phyloP scores from a whole-genome alignment of 176 grass and related monocot genomes.

The Oryza rufipogon region DNA sequence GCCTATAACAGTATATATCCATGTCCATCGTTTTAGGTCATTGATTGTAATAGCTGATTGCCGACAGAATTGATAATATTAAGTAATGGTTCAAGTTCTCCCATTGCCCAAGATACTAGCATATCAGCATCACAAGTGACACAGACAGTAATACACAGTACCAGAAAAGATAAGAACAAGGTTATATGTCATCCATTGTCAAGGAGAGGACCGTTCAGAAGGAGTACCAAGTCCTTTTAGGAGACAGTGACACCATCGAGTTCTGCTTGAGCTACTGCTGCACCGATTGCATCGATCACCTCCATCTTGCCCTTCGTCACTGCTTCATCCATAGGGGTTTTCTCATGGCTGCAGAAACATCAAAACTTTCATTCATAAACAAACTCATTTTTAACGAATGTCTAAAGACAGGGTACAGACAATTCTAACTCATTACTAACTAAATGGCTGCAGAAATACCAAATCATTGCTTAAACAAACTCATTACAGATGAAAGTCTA shows the following conservation, averaged over 20 bases:
- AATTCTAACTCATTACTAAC: neutral
- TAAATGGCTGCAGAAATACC: slow-evolving; percentile 56
- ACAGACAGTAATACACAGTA: neutral
- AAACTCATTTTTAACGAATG: neutral
- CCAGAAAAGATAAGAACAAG: slow-evolving; percentile 11
- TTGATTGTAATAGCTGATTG: slow-evolving; percentile 20
- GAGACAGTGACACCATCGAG: slow-evolving; percentile 67
- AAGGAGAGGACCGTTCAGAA: neutral
- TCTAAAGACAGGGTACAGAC: neutral
- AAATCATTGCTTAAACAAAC: slow-evolving; percentile 10
- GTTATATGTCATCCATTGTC: slow-evolving; percentile 20
- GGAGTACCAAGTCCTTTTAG: slow-evolving; percentile 36
- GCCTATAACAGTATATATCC: neutral
- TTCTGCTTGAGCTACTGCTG: slow-evolving; percentile 74
- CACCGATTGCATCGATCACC: slow-evolving; percentile 74
- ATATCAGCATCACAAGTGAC: slow-evolving; percentile 17
- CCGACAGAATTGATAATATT: neutral
- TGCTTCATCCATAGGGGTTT: slow-evolving; percentile 93
- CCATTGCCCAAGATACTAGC: neutral
- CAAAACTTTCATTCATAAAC: slow-evolving; percentile 8
- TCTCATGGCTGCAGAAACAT: slow-evolving; percentile 72
- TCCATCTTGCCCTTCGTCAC: slow-evolving; percentile 82
- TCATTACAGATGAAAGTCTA: neutral
- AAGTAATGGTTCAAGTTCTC: neutral
- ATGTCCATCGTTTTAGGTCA: neutral